Evolutionary conservation across 2,329 filamentous ascomycete species (phyloP), one percentile per base, ranked within the genome.

Genomic region (Xylaria sp.): DNA sequence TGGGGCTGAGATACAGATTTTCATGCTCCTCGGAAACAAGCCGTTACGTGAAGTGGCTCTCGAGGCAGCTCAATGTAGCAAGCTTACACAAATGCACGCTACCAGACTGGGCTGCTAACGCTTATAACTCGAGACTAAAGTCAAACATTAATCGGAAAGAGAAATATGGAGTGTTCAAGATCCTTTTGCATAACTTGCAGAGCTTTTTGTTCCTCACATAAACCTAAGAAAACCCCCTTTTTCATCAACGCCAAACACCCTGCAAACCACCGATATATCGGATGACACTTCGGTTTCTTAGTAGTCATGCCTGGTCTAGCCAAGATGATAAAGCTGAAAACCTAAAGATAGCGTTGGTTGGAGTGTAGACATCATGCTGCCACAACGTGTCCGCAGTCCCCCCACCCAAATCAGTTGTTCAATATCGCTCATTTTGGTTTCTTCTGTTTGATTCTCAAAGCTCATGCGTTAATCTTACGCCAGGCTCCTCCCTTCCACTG

Each of bases 401-500:
- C 20, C 3, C n/a, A n/a, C n/a, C 8, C 10, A 12, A 20, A 12
- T 5, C 5, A 10, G 12, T 9, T 28, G 13, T 48, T 28, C 13
- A 48, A 28, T 12, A 1, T 6, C 13, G 15, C 18, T 32, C 28
- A 34, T 32, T 52, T n/a, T 28, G 10, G 1, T 28, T 32, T 8
- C 15, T 52, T 52, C 20, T 20, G 12, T 12, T 55, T 55, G 10
- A 6, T n/a, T 13, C 9, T 20, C 15, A 10, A 52, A 3, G 4
- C 32, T 58, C 9, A 59, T n/a, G 34, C 34, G 2, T 28, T 20
- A 6, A 34, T 20, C 13, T 48, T 36, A 30, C 46, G 60, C 65
- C 65, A 67, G 5, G 2, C 23, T 15, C 25, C 55, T 20, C 66
- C 66, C 28, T 53, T 68, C 56, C 62, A 65, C 36, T 65, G 57